Conservation (phyloP, 768 basidiomycete genomes). For the Suillus decipiens region DNA sequence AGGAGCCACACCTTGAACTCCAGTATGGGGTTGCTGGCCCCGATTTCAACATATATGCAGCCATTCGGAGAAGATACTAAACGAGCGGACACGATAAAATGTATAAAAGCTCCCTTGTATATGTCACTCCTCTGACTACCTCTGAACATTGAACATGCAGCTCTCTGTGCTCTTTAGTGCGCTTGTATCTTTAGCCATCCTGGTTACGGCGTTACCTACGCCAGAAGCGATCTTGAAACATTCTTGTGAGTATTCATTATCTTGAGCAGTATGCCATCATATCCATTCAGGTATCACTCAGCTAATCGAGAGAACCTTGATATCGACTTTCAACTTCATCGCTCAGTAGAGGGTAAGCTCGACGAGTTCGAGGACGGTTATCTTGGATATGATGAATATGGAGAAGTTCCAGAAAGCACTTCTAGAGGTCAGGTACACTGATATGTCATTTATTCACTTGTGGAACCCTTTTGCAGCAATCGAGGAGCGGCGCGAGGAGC, state of each 20-base stretch:
- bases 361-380: neutral
- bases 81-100: neutral
- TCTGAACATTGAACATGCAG: neutral
- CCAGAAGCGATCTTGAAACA: neutral
- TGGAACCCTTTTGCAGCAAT: no score
- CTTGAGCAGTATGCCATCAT: neutral
- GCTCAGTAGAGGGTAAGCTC: neutral
- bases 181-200: neutral
- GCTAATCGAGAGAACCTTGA: neutral
- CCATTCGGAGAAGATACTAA: neutral
- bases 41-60: no score
- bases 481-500: no score
- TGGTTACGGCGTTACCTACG: constrained; percentile 3
- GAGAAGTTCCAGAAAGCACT: no score
- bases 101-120: neutral
- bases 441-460: no score
- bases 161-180: neutral
- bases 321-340: neutral
- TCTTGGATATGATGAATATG: neutral
- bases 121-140: neutral
- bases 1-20: no score
- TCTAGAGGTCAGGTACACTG: no score
- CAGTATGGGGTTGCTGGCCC: no score
- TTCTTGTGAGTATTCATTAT: neutral
- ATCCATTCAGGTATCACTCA: neutral